Conservation (phyloP, 768 basidiomycete species). For the Antrodiella citrinella region DNA sequence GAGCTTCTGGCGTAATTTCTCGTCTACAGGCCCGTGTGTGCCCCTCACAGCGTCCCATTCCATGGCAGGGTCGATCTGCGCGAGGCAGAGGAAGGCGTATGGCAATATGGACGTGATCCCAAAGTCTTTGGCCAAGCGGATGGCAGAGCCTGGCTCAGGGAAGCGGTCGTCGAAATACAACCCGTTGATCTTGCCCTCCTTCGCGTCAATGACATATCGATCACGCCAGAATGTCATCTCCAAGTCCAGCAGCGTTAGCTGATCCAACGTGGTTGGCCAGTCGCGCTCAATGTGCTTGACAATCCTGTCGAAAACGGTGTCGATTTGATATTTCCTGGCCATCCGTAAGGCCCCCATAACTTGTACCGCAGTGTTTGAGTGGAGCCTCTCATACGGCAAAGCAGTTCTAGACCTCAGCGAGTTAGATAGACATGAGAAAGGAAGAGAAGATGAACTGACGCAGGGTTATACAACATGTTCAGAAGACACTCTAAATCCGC, state of each 20-base stretch:
- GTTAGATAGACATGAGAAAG: neutral
- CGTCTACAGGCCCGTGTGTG: neutral
- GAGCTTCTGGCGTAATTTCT: neutral
- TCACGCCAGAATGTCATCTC: neutral
- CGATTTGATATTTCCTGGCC: neutral
- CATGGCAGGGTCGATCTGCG: neutral
- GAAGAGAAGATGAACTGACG: constrained; percentile 3
- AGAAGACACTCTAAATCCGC: constrained; percentile 5
- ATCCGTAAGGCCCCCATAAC: neutral
- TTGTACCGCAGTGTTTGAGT: neutral
- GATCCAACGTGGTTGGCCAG: neutral
- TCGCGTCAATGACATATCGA: neutral
- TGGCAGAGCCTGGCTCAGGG: constrained; percentile 10
- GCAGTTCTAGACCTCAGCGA: no score
- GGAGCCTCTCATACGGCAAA: neutral
- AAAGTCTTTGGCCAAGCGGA: constrained; percentile 8
- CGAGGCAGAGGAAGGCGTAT: neutral
- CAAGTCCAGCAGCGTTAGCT: neutral
- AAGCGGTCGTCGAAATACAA: constrained; percentile 8
- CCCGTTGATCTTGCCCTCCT: neutral
- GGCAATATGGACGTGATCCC: neutral
- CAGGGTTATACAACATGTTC: constrained; percentile 9
- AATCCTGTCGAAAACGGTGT: neutral
- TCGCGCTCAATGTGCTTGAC: neutral
- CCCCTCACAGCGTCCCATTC: neutral